Conservation (phyloP, 2,329 filamentous ascomycete genomes). For the Verticillium albo-atrum region DNA sequence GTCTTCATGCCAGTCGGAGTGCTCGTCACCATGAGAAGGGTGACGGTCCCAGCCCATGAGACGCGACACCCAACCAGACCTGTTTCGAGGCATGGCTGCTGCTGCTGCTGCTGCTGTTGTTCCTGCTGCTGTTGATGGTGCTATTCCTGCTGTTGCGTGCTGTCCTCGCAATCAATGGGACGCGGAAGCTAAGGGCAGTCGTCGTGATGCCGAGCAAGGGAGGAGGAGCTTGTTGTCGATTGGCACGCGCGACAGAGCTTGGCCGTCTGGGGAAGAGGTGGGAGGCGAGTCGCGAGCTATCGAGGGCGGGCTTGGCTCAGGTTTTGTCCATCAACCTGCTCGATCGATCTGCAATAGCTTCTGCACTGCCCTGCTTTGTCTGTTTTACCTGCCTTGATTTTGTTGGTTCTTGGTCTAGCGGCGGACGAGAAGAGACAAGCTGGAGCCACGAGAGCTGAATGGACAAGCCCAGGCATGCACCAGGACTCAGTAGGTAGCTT, state of each 20-base stretch:
- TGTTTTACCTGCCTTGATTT: not conserved
- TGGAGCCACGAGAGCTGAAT: not conserved
- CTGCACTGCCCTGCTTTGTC: not conserved
- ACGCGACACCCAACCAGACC: conserved; percentile 23
- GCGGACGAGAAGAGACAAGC: not conserved
- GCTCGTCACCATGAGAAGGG: conserved; percentile 21
- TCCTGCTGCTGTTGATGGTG: not conserved
- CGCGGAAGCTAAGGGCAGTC: not conserved
- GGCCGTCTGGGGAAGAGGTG: not conserved
- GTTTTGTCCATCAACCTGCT: not conserved
- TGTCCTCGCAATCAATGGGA: not conserved
- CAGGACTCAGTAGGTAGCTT: not conserved
- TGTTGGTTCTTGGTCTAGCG: not conserved
- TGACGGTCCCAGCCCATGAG: conserved; percentile 30
- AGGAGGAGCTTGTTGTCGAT: not conserved
- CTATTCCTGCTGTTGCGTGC: not conserved
- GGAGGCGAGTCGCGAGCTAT: not conserved
- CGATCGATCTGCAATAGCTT: not conserved
- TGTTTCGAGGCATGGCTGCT: not conserved
- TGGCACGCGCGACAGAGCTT: not conserved
- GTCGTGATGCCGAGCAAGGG: not conserved
- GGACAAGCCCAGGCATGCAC: not conserved
- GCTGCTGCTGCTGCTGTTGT: not conserved
- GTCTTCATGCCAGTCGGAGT: conserved; percentile 34
- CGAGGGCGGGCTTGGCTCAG: not conserved